phyloP scores from a whole-genome alignment of 768 basidiomycete genomes.

The Gelatoporia subvermispora region DNA sequence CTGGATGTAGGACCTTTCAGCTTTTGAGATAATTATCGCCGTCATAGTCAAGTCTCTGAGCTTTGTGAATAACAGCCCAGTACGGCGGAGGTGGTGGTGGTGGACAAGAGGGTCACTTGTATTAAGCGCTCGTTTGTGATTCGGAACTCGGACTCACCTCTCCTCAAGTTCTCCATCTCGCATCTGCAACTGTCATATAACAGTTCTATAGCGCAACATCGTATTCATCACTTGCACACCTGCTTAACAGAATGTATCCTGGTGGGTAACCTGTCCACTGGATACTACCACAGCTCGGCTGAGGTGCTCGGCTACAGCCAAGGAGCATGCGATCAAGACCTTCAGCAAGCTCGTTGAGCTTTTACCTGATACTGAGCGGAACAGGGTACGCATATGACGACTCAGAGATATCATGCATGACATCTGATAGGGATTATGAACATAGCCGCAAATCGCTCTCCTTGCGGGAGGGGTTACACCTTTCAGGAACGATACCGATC shows the following conservation, averaged over 20 bases:
- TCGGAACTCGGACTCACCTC: no score
- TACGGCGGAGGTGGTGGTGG: no score
- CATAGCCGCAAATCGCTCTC: constrained; percentile 64
- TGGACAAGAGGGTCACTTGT: no score
- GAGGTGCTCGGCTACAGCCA: constrained; percentile 30
- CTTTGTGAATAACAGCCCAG: no score
- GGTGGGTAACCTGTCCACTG: not conserved
- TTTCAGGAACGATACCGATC: constrained; percentile 80
- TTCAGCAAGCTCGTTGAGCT: constrained; percentile 46
- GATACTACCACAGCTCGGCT: not conserved
- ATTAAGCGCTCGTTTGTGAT: no score
- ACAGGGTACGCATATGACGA: constrained; percentile 41
- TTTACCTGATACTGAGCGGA: constrained; percentile 43
- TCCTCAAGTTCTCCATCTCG: no score
- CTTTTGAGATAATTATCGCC: constrained; percentile 51
- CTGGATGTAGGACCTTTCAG: constrained; percentile 75
- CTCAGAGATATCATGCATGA: not conserved
- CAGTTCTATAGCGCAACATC: no score
- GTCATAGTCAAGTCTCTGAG: constrained; percentile 18
- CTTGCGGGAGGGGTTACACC: constrained; percentile 59
- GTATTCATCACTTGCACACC: no score
- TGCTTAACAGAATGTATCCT: constrained; percentile 1
- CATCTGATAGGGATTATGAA: no score
- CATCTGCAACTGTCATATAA: no score
- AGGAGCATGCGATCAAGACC: constrained; percentile 48